These are phyloP conservation scores for Lactarius hatsudake DNA, from an alignment of 768 basidiomycete genomes.

Conservation along the genomic window DNA sequence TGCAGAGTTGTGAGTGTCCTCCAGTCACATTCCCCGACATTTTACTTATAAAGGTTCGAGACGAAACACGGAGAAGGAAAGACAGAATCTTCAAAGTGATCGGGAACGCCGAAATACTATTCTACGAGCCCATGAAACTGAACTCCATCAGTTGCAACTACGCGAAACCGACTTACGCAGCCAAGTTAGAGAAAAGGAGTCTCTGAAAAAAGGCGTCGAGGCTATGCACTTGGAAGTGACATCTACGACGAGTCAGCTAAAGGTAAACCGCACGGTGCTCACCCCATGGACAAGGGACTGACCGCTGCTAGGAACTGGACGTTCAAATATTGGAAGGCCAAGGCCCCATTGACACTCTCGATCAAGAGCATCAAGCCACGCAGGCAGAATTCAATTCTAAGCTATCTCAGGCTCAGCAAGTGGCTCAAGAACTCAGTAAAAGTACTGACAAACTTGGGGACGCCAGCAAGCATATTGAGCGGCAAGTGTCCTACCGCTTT, in stretches of 20 bases:
- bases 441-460: constrained; percentile 58
- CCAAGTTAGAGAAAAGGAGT: constrained; percentile 57
- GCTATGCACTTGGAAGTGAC: constrained; percentile 57
- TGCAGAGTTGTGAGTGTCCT: constrained; percentile 58
- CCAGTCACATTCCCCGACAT: not conserved
- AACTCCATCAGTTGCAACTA: constrained; percentile 61
- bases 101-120: constrained; percentile 56
- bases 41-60: constrained; percentile 37
- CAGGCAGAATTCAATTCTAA: constrained; percentile 51
- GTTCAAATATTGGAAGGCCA: constrained; percentile 56
- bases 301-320: constrained; percentile 55
- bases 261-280: constrained; percentile 39
- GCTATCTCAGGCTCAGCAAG: constrained; percentile 50
- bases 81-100: constrained; percentile 52
- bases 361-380: constrained; percentile 48
- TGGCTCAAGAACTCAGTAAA: constrained; percentile 63
- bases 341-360: constrained; percentile 61
- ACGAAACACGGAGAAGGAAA: constrained; percentile 64
- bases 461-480: constrained; percentile 61
- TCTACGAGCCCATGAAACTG: constrained; percentile 55
- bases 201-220: constrained; percentile 53
- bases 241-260: constrained; percentile 44
- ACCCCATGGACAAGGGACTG: not conserved
- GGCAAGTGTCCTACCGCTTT: constrained; percentile 40
- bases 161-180: constrained; percentile 55